phyloP scores from a whole-genome alignment of 495 filamentous ascomycete genomes.

The Neurospora sp. region DNA sequence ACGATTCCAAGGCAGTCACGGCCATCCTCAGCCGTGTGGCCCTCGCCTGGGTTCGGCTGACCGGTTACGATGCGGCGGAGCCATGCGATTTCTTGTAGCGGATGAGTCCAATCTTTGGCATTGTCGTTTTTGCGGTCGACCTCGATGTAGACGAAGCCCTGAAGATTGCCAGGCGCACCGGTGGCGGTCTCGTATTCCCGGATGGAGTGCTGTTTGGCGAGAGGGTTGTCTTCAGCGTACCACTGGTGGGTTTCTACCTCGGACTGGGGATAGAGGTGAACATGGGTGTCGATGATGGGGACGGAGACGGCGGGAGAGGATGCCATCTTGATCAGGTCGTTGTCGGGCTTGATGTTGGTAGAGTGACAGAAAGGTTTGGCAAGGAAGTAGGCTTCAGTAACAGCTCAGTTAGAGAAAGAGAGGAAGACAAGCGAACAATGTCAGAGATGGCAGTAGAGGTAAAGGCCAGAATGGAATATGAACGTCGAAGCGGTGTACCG shows the following conservation, averaged over 20 bases:
- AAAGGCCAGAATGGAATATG: neutral
- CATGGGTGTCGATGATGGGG: slow-evolving; percentile 70
- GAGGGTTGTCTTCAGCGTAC: slow-evolving; percentile 44
- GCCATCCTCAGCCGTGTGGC: slow-evolving; percentile 40
- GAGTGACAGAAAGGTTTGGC: neutral
- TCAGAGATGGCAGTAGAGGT: neutral
- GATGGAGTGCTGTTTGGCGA: slow-evolving; percentile 52
- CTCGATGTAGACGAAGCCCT: slow-evolving; percentile 73
- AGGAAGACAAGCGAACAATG: neutral
- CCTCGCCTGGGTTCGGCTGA: slow-evolving; percentile 46
- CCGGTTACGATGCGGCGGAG: slow-evolving; percentile 54
- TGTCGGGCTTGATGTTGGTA: neutral
- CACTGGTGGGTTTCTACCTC: slow-evolving; percentile 56
- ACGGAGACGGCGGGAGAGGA: slow-evolving; percentile 8
- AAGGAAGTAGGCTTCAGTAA: neutral
- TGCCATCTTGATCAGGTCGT: neutral
- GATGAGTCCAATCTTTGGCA: slow-evolving; percentile 36
- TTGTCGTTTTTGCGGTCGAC: slow-evolving; percentile 59
- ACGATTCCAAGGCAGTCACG: slow-evolving; percentile 54
- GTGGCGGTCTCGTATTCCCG: slow-evolving; percentile 42
- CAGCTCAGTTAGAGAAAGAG: neutral
- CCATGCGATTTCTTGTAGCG: slow-evolving; percentile 62
- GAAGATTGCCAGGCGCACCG: slow-evolving; percentile 24
- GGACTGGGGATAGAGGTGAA: slow-evolving; percentile 67
- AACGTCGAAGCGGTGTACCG: neutral